Evolutionary conservation across 257 asterid genomes (phyloP), one percentile per base, ranked within the genome.

Genomic region (Anisodus acutangulus): DNA sequence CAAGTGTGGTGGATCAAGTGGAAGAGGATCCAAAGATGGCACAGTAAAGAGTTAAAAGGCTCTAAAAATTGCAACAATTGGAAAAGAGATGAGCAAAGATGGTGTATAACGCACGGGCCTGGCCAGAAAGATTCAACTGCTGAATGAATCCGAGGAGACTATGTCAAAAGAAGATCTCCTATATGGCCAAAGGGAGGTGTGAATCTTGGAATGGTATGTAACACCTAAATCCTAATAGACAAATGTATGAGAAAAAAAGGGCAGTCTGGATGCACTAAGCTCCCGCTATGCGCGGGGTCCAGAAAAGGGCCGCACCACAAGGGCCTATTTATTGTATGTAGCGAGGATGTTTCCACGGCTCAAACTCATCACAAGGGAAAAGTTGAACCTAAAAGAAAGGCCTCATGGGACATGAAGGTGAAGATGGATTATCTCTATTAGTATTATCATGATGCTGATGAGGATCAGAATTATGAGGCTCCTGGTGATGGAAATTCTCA

Each of bases 401-500:
- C 51, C 82, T 85, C 84, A 78, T 3, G 12, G 95, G 89, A 70
- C 66, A 83, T 11, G 91, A 88, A 39, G 92, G 71, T 0, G 92
- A 84, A 62, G 92, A 88, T 81, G 82, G 92, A 84, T 41, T 41
- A 41, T 12, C 83, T 10, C 31, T 69, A 69, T 41, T 69, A 68
- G 80, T 58, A 82, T 47, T 83, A 74, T 83, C 79, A 4, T 85
- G 89, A 26, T 91, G 92, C 16, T 85, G 85, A 45, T 86, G 89
- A 85, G 88, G 17, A 85, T 87, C 90, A 59, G 85, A 69, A 84
- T 87, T 85, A 41, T 81, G 81, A 37, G 86, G 67, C 47, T 84
- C 85, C 22, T 88, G 89, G 35, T 89, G 92, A 59, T 88, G 88
- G 62, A 81, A 58, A 86, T 85, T 86, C n/a, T 83, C 90, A 54